These are phyloP conservation scores for Calocybe cyanea DNA, from an alignment of 768 basidiomycete genomes.

Conservation along the genomic window DNA sequence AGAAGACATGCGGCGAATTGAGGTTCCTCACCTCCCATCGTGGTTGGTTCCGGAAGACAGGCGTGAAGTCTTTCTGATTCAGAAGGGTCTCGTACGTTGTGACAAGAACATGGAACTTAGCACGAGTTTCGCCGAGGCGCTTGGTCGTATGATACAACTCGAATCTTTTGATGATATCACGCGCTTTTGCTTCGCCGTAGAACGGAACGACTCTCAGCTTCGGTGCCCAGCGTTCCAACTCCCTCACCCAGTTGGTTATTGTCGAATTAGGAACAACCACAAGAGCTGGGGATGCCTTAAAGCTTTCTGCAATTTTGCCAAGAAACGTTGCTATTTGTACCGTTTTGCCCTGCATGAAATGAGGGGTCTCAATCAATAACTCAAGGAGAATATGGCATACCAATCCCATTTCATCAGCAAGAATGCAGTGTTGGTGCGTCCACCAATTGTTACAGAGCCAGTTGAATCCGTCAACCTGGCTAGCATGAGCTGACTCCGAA, in stretches of 20 bases:
- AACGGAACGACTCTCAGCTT: slow-evolving; percentile 76
- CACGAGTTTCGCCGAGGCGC: slow-evolving; percentile 38
- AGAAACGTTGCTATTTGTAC: slow-evolving; percentile 89
- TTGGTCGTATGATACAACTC: slow-evolving; percentile 67
- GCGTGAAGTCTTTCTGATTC: slow-evolving; percentile 59
- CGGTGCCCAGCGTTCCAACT: slow-evolving; percentile 87
- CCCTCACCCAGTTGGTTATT: slow-evolving; percentile 92
- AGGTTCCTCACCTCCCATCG: slow-evolving; percentile 71
- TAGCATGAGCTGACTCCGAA: slow-evolving; percentile 1
- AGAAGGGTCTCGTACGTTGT: slow-evolving; percentile 90
- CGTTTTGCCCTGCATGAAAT: slow-evolving; percentile 68
- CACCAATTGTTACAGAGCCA: slow-evolving; percentile 90
- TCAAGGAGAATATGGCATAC: slow-evolving; percentile 31
- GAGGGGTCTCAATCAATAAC: neutral
- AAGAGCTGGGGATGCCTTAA: slow-evolving; percentile 70
- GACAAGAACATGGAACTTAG: slow-evolving; percentile 85
- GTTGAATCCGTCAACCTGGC: slow-evolving; percentile 73
- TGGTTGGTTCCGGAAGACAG: slow-evolving; percentile 76
- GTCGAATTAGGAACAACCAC: slow-evolving; percentile 97
- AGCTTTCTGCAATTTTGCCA: slow-evolving; percentile 54
- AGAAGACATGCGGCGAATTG: neutral
- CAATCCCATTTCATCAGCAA: slow-evolving; percentile 98
- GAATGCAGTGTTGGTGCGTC: slow-evolving; percentile 77
- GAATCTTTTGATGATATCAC: slow-evolving; percentile 76
- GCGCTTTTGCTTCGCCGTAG: slow-evolving; percentile 74